Evolutionary conservation across 768 basidiomycete genomes (phyloP).

Genomic region (Udeniomyces megalosporus): DNA sequence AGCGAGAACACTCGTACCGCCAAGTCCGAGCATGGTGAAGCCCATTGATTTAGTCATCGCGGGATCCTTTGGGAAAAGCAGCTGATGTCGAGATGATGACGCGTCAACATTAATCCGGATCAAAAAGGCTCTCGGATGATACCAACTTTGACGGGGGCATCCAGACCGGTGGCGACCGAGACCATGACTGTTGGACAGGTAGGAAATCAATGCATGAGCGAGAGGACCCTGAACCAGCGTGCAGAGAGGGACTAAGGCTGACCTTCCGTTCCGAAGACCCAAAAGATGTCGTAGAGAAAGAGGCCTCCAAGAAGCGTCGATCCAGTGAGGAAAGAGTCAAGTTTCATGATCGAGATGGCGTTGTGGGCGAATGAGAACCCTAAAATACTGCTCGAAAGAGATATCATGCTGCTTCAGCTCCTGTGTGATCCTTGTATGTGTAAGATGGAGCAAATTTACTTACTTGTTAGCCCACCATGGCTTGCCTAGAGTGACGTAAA

Average conservation of each 20-base stretch:
- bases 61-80: constrained; percentile 58
- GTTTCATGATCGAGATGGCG: constrained; percentile 56
- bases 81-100: background rate
- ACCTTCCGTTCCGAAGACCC: constrained; percentile 62
- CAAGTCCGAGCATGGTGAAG: constrained; percentile 73
- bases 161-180: constrained; percentile 71
- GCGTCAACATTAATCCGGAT: background rate
- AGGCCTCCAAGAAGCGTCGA: constrained; percentile 63
- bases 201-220: background rate
- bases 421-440: background rate
- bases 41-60: constrained; percentile 39
- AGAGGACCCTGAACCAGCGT: background rate
- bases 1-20: too few species aligned
- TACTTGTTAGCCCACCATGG: constrained; percentile 57
- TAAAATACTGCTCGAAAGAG: constrained; percentile 18
- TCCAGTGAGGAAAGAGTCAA: constrained; percentile 84
- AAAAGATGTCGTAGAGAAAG: constrained; percentile 61
- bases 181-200: constrained; percentile 42
- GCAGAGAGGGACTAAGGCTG: background rate
- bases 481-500: constrained; percentile 41
- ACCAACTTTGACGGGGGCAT: constrained; percentile 75
- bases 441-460: background rate
- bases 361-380: constrained; percentile 65
- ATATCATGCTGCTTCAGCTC: background rate
- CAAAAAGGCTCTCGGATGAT: background rate